Conservation (phyloP, 2,329 filamentous ascomycete species). For the Pseudogymnoascus sp. region DNA sequence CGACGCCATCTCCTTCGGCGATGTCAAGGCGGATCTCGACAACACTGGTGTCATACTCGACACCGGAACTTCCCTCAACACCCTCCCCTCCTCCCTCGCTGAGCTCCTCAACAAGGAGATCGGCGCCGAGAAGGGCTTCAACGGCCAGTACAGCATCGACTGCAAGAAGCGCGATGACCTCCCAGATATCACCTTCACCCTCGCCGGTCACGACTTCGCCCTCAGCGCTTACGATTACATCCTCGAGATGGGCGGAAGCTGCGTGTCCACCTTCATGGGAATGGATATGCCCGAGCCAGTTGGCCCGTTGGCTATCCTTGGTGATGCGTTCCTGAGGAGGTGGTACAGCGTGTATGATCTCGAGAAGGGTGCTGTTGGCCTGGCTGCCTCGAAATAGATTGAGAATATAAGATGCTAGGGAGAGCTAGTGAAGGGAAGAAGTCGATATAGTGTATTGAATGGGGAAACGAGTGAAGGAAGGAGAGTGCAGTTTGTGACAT, state of each 20-base stretch:
- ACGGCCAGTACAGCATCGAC: constrained; percentile 92
- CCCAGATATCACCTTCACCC: constrained; percentile 84
- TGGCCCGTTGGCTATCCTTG: constrained; percentile 88
- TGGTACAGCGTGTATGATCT: constrained; percentile 97
- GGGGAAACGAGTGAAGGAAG: not conserved
- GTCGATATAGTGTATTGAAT: not conserved
- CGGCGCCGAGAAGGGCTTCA: constrained; percentile 94
- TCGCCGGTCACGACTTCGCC: constrained; percentile 87
- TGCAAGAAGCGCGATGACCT: constrained; percentile 75
- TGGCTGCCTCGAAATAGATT: constrained; percentile 70
- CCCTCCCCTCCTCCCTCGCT: constrained; percentile 80
- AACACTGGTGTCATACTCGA: constrained; percentile 95
- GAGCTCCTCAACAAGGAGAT: constrained; percentile 98
- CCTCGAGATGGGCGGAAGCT: constrained; percentile 87
- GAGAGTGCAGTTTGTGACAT: not conserved
- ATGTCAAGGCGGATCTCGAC: constrained; percentile 79
- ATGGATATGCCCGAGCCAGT: constrained; percentile 81
- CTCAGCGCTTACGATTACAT: constrained; percentile 89
- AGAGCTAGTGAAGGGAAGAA: not conserved
- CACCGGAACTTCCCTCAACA: constrained; percentile 96
- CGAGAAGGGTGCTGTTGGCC: constrained; percentile 77
- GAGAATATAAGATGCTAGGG: not conserved
- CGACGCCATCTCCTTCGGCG: constrained; percentile 81
- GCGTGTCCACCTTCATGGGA: constrained; percentile 95
- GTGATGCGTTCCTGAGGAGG: constrained; percentile 74